Percentiles rank a stretch among this genome's conserved stretches.
Conservation (phyloP, 2,329 filamentous ascomycete genomes). For the Botrytis paeoniae region DNA sequence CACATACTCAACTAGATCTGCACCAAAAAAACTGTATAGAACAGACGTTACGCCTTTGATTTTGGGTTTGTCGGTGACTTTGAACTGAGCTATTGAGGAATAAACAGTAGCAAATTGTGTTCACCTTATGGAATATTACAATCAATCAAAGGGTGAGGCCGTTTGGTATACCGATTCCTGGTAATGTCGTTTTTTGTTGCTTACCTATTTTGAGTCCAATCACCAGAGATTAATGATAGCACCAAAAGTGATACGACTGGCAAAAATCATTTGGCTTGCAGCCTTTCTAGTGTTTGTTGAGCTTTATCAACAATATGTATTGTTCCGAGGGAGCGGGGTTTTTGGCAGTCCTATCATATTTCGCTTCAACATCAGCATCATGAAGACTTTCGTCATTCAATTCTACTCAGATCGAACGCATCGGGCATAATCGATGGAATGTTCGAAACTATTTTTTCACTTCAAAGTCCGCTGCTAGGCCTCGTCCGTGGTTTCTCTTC, state of each 20-base stretch:
- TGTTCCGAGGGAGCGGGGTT: background rate
- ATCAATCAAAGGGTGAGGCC: background rate
- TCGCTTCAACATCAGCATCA: background rate
- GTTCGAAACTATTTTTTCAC: background rate
- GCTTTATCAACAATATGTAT: background rate
- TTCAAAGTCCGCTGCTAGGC: fast-evolving
- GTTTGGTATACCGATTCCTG: background rate
- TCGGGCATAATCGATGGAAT: background rate
- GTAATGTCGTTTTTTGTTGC: background rate
- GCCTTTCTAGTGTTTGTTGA: background rate
- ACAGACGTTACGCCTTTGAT: background rate
- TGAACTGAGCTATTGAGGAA: background rate
- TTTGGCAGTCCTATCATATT: too few relatives aligned
- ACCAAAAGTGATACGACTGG: background rate
- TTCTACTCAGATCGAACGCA: background rate
- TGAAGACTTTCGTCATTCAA: background rate
- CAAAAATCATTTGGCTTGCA: too few relatives aligned
- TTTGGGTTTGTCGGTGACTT: background rate
- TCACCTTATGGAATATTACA: background rate
- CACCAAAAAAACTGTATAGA: background rate
- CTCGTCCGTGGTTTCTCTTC: too few relatives aligned
- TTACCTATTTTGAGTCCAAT: background rate
- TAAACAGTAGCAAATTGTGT: background rate
- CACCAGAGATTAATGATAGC: background rate
- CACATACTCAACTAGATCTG: background rate